Evolutionary conservation across 2,329 filamentous ascomycete genomes (phyloP), one percentile per base, ranked within the genome.

Genomic region (Elsinoe fawcettii): DNA sequence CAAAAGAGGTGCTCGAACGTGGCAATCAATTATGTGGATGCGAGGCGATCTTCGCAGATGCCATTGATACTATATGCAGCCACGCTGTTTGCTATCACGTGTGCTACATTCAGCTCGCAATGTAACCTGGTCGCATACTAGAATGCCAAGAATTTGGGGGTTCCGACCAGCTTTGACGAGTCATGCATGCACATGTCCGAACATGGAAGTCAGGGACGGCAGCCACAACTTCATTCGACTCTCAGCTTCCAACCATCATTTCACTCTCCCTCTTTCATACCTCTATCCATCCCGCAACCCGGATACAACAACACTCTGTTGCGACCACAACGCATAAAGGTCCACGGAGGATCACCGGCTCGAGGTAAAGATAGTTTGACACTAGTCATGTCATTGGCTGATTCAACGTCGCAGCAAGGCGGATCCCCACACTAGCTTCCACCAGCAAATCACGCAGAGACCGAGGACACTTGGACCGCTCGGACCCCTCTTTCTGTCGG

Each of bases 381-480:
- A 37, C 34, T 37, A 46, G 41, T 46, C 41, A n/a, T 22, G 6
- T 14, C 41, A 46, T 46, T 46, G 41, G 41, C 41, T 46, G 2
- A 4, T 25, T 23, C 41, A 11, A 12, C 6, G 41, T 46, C 41
- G 41, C 41, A 46, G 41, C 41, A 7, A 12, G 23, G 41, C 41
- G 41, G 41, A 46, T 46, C 41, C 41, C 41, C 41, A 46, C 41
- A 46, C 3, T 37, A 37, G 34, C 34, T 37, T n/a, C 20, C 20
- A 46, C 41, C 23, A 14, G 41, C 16, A 22, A 22, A 23, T 25
- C 41, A 46, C 41, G 9, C 41, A 46, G 20, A 22, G 41, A 25
- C 41, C 41, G 41, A 46, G 41, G 41, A 46, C 41, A 46, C 41
- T 46, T 46, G 41, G 41, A 12, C 34, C 34, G 34, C 34, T 37